Percentiles rank a stretch among this genome's conserved stretches.
These are phyloP conservation scores for Penicillium flavigenum DNA, from an alignment of 495 filamentous ascomycete species.

Conservation along the genomic window DNA sequence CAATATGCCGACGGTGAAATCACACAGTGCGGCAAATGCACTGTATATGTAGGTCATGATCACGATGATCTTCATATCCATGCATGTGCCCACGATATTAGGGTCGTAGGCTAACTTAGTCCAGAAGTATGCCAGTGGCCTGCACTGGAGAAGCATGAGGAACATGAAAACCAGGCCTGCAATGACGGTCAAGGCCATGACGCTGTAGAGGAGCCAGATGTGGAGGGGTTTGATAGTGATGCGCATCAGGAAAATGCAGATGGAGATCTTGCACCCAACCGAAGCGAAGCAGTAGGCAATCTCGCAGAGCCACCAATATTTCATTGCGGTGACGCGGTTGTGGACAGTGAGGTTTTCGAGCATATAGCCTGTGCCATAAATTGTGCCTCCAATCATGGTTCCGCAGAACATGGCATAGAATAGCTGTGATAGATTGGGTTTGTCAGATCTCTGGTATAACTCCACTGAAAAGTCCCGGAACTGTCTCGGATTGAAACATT, in stretches of 20 bases:
- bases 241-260: conserved; percentile 48
- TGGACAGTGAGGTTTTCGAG: conserved; percentile 27
- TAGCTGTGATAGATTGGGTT: conserved; percentile 19
- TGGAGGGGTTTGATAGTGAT: conserved; percentile 40
- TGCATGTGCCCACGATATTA: conserved; percentile 36
- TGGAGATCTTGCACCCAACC: conserved; percentile 43
- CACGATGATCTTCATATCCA: conserved; percentile 37
- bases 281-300: conserved; percentile 45
- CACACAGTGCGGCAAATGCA: conserved; percentile 39
- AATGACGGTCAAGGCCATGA: conserved; percentile 38
- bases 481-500: not conserved
- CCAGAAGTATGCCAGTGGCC: conserved; percentile 45
- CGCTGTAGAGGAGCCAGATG: conserved; percentile 38
- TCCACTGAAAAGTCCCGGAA: not conserved
- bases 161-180: conserved; percentile 42
- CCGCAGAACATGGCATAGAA: conserved; percentile 41
- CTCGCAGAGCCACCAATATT: conserved; percentile 48
- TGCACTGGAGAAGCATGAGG: conserved; percentile 45
- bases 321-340: conserved; percentile 37
- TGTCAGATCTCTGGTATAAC: not conserved
- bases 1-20: conserved; percentile 45
- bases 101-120: conserved; percentile 30
- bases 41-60: conserved; percentile 46
- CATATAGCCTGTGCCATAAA: conserved; percentile 38
- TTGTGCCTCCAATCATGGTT: conserved; percentile 41